Evolutionary conservation across 163 green algal genomes (phyloP).

Genomic region (Scenedesmus sp.): DNA sequence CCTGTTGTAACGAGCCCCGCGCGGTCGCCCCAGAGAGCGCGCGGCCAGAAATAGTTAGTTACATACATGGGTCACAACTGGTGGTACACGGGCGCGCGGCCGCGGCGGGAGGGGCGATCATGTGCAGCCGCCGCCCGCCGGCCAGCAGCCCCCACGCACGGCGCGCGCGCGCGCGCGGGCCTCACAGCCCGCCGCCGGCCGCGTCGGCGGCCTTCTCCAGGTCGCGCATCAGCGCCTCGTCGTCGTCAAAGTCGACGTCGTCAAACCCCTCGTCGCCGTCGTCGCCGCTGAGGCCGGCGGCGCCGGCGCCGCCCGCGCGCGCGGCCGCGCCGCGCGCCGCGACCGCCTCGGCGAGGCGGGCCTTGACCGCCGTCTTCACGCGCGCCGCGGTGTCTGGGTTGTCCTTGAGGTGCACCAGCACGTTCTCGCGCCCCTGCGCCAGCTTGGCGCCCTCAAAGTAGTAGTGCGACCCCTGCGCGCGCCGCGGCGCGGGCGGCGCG

Average conservation of each 20-base stretch:
- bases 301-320: background rate
- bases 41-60: no score
- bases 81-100: no score
- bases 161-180: no score
- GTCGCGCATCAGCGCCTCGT: constrained; percentile 12
- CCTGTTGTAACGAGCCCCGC: no score
- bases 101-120: no score
- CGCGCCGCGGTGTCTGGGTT: constrained; percentile 44
- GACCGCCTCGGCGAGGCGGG: background rate
- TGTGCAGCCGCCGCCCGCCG: no score
- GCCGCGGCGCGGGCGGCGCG: no score
- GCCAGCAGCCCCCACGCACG: no score
- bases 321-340: background rate
- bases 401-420: constrained; percentile 61
- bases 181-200: background rate
- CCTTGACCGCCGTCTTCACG: background rate
- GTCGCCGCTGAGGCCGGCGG: no score
- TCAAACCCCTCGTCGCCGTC: background rate
- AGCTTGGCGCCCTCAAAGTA: constrained; percentile 63
- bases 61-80: no score
- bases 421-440: constrained; percentile 78
- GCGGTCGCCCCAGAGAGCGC: no score
- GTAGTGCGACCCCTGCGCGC: constrained; percentile 50
- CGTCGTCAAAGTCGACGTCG: constrained; percentile 1
- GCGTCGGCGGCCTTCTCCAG: no score